A percentile compares a stretch with the other conserved stretches of the same genome.
Conservation (phyloP, 176 grass and related monocot species). For the Phyllostachys edulis region DNA sequence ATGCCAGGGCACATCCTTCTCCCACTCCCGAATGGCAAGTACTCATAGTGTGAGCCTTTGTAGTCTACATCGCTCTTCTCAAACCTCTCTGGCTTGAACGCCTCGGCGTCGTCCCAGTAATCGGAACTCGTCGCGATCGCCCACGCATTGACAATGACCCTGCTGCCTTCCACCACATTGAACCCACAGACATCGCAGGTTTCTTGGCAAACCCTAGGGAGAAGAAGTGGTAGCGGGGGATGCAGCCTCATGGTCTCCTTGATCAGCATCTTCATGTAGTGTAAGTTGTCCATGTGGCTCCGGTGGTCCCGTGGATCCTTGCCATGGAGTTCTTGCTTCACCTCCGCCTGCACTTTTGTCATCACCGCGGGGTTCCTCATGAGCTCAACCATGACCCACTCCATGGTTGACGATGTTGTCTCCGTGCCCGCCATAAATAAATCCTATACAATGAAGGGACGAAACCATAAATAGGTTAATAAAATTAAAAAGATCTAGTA, state of each 20-base stretch:
- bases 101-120: neutral
- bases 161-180: neutral
- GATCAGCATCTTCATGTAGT: slow-evolving; percentile 16
- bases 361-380: slow-evolving; percentile 23
- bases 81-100: slow-evolving; percentile 38
- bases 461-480: too few relatives aligned
- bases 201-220: slow-evolving; percentile 25
- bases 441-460: neutral
- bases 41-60: neutral
- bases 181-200: neutral
- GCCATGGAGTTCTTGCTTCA: neutral
- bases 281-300: neutral
- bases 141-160: slow-evolving; percentile 36
- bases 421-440: slow-evolving; percentile 21
- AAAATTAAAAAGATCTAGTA: too few relatives aligned
- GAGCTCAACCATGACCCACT: slow-evolving; percentile 44
- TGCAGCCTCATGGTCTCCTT: slow-evolving; percentile 48
- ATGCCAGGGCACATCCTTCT: neutral
- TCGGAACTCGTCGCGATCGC: neutral
- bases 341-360: slow-evolving; percentile 24
- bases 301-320: too few relatives aligned
- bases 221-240: slow-evolving; percentile 1
- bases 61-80: neutral
- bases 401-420: neutral
- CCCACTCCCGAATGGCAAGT: slow-evolving; percentile 30